Evolutionary conservation across 2,329 filamentous ascomycete species (phyloP), one percentile per base, ranked within the genome.

Genomic region (Fusarium musae): DNA sequence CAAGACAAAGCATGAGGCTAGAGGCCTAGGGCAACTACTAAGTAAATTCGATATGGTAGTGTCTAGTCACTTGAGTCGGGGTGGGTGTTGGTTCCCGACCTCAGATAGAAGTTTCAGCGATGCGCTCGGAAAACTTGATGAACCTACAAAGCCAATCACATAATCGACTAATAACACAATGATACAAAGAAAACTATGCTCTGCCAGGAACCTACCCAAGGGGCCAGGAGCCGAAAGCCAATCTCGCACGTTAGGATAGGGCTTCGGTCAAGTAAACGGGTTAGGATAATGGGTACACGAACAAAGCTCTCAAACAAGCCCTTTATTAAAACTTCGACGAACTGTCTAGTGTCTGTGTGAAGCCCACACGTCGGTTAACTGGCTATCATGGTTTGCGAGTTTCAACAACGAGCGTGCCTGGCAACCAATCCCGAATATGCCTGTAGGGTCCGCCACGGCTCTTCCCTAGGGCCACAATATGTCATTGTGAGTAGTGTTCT

Each of bases 221-320:
- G 36, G 21, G 47, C 30, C 28, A 70, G 42, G 34, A 58, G 36
- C 44, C 43, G 46, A 58, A 47, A 40, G 32, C n/a, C 42, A 47
- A 53, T 23, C 50, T 40, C 19, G 62, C 26, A 39, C 23, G 37
- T 59, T 56, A 50, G 37, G 47, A 61, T 50, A 49, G 37, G 42
- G 37, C 32, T 26, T 74, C 70, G 61, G 70, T 74, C 66, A 60
- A 57, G n/a, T 39, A 59, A 71, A 65, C 11, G 37, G 42, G 70
- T 52, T 71, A 60, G 57, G 32, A 47, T 19, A 32, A 46, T 32
- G n/a, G 50, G 21, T 58, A 37, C 42, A 42, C 37, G 40, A 44
- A 57, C n/a, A 39, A 49, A 42, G 39, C 28, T 58, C 47, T 26
- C 53, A 59, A 42, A 58, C 32, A 32, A 30, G 26, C 37, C 28